phyloP scores from a whole-genome alignment of 768 basidiomycete genomes.

The Mycena amicta region DNA sequence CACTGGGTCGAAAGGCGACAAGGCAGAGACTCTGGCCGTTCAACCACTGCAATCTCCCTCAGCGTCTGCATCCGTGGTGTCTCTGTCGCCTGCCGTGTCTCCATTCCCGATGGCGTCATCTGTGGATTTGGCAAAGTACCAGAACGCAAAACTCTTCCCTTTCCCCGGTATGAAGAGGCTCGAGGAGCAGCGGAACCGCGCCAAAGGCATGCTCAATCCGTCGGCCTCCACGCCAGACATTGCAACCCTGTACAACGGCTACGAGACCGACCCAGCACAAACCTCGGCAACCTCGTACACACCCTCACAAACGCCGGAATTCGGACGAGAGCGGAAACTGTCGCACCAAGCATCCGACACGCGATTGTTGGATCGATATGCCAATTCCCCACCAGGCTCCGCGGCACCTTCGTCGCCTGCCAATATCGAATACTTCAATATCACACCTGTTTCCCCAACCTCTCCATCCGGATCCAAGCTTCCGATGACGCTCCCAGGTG shows the following conservation, averaged over 20 bases:
- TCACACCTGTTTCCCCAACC: slow-evolving; percentile 40
- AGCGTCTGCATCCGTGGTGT: slow-evolving; percentile 71
- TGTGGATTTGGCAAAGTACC: slow-evolving; percentile 73
- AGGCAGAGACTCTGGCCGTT: slow-evolving; percentile 43
- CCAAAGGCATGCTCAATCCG: slow-evolving; percentile 51
- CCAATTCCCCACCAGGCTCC: slow-evolving; percentile 43
- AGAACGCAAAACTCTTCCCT: slow-evolving; percentile 81
- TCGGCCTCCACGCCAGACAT: slow-evolving; percentile 50
- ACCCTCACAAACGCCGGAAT: slow-evolving; percentile 51
- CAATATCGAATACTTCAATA: slow-evolving; percentile 51
- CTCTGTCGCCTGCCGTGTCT: slow-evolving; percentile 64
- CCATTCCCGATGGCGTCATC: slow-evolving; percentile 79
- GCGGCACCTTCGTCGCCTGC: slow-evolving; percentile 49
- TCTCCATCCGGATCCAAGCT: slow-evolving; percentile 49
- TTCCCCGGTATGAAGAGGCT: slow-evolving; percentile 86
- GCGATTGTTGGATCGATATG: slow-evolving; percentile 59
- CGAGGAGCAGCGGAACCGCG: slow-evolving; percentile 70
- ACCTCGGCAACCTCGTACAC: slow-evolving; percentile 51
- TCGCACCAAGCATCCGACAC: slow-evolving; percentile 74
- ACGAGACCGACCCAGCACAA: slow-evolving; percentile 51
- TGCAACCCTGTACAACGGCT: slow-evolving; percentile 42
- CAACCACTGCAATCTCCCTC: slow-evolving; percentile 57
- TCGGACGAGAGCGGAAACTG: slow-evolving; percentile 59
- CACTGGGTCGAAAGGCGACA: slow-evolving; percentile 62
- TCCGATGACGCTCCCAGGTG: slow-evolving; percentile 76